Evolutionary conservation across 2,329 filamentous ascomycete genomes (phyloP), one percentile per base, ranked within the genome.

Genomic region (Paracorniculantispora psalliotae): DNA sequence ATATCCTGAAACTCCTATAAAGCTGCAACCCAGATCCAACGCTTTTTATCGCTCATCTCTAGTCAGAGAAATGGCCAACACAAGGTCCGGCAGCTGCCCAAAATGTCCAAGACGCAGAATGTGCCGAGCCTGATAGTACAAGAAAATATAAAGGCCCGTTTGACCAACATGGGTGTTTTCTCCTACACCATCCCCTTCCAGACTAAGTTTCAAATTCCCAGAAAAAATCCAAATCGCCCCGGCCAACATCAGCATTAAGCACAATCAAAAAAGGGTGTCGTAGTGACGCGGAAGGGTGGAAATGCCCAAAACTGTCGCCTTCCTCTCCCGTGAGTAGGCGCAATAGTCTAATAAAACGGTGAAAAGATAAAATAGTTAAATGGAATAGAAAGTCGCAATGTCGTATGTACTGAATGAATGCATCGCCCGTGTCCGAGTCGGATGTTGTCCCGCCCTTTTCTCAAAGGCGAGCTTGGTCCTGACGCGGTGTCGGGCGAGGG

Each of bases 231-330:
- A 57, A 60, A 50, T 63, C 55, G 53, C 25, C 59, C 62, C 41
- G 25, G 13, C 26, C 49, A 39, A 39, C 57, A 41, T 61, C 61
- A 60, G 50, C 54, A 60, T 55, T 59, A 57, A 57, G 39, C 48
- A 53, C 54, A 57, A 25, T 41, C 33, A 43, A 56, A 43, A 59
- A 59, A 43, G n/a, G 17, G 51, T 59, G 62, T 63, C 62, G 59
- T 63, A 60, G 53, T 63, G 53, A 55, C 48, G 63, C 57, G 59
- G 59, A 46, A 50, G 33, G 46, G 46, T 43, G 44, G n/a, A n/a
- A 25, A 49, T 41, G 19, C 54, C 25, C 35, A 23, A 49, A 43
- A 35, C 46, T 25, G 35, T 48, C 46, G 46, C 54, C n/a, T 9
- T 48, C 15, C 13, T 43, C 25, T 35, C 52, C n/a, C 52, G 25